A percentile compares a stretch with the other conserved stretches of the same genome.
phyloP scores from a whole-genome alignment of 2,329 filamentous ascomycete genomes.

The Penicillium sp. region DNA sequence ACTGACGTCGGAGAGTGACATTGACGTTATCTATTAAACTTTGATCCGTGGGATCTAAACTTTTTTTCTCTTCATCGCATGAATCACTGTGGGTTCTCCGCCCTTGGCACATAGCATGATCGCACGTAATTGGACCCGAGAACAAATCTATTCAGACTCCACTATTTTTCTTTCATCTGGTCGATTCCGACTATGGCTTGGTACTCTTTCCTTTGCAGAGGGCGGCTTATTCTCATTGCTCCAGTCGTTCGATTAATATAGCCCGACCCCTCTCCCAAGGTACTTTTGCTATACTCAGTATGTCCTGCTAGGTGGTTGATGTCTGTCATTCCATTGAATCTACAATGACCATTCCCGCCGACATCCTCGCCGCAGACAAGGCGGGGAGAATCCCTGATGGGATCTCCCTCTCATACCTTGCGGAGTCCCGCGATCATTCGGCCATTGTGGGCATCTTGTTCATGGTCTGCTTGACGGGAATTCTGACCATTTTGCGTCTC shows the following conservation, averaged over 20 bases:
- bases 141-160: conserved; percentile 4
- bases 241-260: conserved; percentile 6
- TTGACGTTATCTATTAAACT: neutral
- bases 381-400: conserved; percentile 28
- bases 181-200: neutral
- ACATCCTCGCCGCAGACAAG: conserved; percentile 29
- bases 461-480: conserved; percentile 26
- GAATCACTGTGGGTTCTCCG: neutral
- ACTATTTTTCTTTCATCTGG: conserved; percentile 1
- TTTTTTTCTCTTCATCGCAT: neutral
- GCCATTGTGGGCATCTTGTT: conserved; percentile 32
- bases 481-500: conserved; percentile 44
- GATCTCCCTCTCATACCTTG: conserved; percentile 28
- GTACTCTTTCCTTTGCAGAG: conserved; percentile 9
- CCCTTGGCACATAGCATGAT: neutral
- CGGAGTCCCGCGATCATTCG: conserved; percentile 28
- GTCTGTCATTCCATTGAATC: conserved; percentile 4
- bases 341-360: conserved; percentile 26
- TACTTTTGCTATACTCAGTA: neutral
- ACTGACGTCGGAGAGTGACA: neutral
- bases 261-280: neutral
- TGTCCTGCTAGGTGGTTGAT: neutral
- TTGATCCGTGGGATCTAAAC: neutral
- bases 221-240: neutral
- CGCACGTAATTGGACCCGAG: neutral